phyloP scores from a whole-genome alignment of 2,329 filamentous ascomycete species.

The Colletotrichum zoysiae region DNA sequence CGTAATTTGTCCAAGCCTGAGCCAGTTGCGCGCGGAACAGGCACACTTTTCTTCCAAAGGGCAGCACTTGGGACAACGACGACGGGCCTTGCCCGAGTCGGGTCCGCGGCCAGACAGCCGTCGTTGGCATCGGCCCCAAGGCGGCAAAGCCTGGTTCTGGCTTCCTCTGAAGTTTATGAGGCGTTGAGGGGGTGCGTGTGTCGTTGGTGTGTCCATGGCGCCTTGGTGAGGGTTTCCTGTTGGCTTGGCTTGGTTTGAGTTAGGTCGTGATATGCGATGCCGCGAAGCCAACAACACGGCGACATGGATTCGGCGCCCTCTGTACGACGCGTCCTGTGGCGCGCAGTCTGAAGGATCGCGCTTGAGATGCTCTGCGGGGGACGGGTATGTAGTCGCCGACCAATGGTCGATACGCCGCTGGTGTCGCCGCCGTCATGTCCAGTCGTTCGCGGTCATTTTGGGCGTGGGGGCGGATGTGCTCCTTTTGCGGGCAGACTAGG shows the following conservation, averaged over 20 bases:
- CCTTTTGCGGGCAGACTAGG: not conserved
- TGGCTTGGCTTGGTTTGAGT: conserved; percentile 1
- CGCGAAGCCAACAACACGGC: not conserved
- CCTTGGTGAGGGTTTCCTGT: conserved; percentile 7
- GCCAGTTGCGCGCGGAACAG: conserved; percentile 15
- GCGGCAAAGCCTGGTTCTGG: conserved; percentile 2
- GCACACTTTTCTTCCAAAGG: not conserved
- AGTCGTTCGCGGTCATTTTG: not conserved
- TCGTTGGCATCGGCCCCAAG: conserved; percentile 22
- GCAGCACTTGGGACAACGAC: not conserved
- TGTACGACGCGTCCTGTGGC: not conserved
- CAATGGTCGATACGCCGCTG: not conserved
- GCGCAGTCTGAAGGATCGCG: conserved; percentile 1
- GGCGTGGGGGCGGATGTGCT: not conserved
- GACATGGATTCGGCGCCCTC: not conserved
- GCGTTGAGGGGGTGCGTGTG: not conserved
- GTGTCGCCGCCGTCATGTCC: not conserved
- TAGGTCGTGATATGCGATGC: not conserved
- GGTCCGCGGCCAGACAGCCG: conserved; percentile 32
- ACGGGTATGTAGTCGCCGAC: too few species aligned
- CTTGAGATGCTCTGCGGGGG: conserved; percentile 1
- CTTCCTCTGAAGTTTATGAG: not conserved
- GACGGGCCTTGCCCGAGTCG: not conserved
- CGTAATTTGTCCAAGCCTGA: conserved; percentile 14
- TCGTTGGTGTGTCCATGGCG: conserved; percentile 4